Evolutionary conservation across 768 basidiomycete genomes (phyloP).

Genomic region (Xerocomus potaroensis): DNA sequence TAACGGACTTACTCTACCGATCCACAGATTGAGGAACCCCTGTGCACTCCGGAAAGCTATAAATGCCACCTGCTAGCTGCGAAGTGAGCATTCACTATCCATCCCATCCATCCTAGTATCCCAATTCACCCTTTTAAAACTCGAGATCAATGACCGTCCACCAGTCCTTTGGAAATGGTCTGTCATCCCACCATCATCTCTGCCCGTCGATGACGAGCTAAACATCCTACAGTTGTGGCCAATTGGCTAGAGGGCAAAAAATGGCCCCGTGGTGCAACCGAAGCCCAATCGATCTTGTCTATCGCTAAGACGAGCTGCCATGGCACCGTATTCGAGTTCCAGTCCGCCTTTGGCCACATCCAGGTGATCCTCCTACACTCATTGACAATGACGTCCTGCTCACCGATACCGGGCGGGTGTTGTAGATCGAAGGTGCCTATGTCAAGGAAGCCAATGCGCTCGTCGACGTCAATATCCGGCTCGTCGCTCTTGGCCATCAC

Average conservation of each 20-base stretch:
- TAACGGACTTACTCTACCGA: too few relatives aligned
- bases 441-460: neutral
- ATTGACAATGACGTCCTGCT: neutral
- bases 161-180: neutral
- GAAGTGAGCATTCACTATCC: too few relatives aligned
- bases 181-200: neutral
- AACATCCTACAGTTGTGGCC: neutral
- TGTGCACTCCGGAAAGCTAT: too few relatives aligned
- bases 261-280: neutral
- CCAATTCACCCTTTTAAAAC: too few relatives aligned
- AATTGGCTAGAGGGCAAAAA: neutral
- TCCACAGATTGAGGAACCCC: too few relatives aligned
- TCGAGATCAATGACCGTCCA: neutral
- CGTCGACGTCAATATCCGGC: neutral
- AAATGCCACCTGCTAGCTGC: too few relatives aligned
- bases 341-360: neutral
- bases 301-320: neutral
- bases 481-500: neutral
- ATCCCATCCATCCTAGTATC: too few relatives aligned
- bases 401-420: neutral
- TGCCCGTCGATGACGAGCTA: neutral
- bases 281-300: neutral
- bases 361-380: neutral
- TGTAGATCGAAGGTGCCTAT: neutral
- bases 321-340: neutral